Evolutionary conservation across 768 basidiomycete genomes (phyloP).

Genomic region (Kwoniella newhampshirensis): DNA sequence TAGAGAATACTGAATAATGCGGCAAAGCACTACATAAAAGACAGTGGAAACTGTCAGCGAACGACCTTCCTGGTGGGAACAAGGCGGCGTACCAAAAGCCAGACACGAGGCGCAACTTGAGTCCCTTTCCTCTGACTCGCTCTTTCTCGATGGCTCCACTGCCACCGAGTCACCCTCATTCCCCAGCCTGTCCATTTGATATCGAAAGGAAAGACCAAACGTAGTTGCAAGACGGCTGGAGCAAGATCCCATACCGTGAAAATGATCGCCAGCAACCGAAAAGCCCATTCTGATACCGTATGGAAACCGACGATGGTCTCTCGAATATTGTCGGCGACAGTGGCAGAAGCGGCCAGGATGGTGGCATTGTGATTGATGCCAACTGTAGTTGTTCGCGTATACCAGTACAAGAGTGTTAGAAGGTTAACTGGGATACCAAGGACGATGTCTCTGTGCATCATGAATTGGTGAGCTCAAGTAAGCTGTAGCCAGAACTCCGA

Average conservation of each 20-base stretch:
- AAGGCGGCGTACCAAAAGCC: slow-evolving; percentile 6
- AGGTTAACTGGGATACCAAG: slow-evolving; percentile 11
- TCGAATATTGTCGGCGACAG: background rate
- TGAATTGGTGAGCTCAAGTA: too few species aligned
- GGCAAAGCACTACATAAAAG: too few species aligned
- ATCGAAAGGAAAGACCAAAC: slow-evolving; percentile 8
- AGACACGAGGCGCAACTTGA: background rate
- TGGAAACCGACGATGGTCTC: background rate
- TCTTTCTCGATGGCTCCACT: slow-evolving; percentile 11
- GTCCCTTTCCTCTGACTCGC: slow-evolving; percentile 9
- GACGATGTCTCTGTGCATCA: slow-evolving; percentile 8
- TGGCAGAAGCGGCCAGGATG: background rate
- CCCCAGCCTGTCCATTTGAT: slow-evolving; percentile 4
- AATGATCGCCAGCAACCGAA: background rate
- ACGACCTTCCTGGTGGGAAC: background rate
- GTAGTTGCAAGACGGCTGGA: slow-evolving; percentile 5
- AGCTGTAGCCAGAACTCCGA: too few species aligned
- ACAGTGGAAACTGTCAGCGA: slow-evolving; percentile 4
- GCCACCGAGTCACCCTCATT: slow-evolving; percentile 4
- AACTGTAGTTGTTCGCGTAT: slow-evolving; percentile 19
- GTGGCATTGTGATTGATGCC: slow-evolving; percentile 14
- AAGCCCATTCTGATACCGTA: background rate
- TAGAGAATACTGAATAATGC: slow-evolving; percentile 11
- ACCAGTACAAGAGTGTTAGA: slow-evolving; percentile 27
- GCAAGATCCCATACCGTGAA: background rate